Base-by-base conservation (phyloP, 352 stramenopile genomes). In the Phytophthora tentaculata region DNA sequence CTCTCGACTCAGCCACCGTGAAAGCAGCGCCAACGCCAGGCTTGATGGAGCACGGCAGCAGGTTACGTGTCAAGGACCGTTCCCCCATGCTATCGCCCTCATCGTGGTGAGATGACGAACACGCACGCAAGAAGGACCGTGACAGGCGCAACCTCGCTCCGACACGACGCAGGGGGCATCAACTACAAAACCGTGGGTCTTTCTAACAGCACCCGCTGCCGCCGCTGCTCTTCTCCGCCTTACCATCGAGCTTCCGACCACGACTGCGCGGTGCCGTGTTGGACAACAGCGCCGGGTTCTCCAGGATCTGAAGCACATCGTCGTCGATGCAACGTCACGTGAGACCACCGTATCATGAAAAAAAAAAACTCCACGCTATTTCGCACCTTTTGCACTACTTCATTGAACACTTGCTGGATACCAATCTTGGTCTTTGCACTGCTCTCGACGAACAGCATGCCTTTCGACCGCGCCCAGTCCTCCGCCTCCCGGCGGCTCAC, bases 361-460 rank as follows among this genome's bases (percentile, higher is more conserved):
- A 58, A 45, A 7, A 28, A 12, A 22, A 51, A 24, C 43, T 45
- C 39, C 23, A 49, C 29, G 22, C 12, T 29, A 5, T 14, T 2
- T 19, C 74, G 23, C 47, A 99, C 97, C 81, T 99, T 99, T 78
- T 99, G 93, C 29, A 99, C 96, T 47, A 99, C 95, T 88, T 99
- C 97, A 72, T 98, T 97, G 76, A 99, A 99, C 55, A 96, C 88
- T 84, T 98, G 93, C 73, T 97, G 94, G 59, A 98, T 98, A 32
- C 95, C 95, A 56, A 96, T 93, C 62, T 90, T 89, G 66, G 96
- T 99, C 79, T 99, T 99, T 9, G 96, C 96, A 59, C 96, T 99
- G 61, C 96, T 98, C 77, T 99, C 97, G 50, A 99, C 85, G 77
- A 99, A 99, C 23, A 99, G 74, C 97, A 99, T 99, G 48, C 97